These are phyloP conservation scores for Bryoglossum gracile DNA, from an alignment of 495 filamentous ascomycete genomes.

Conservation along the genomic window DNA sequence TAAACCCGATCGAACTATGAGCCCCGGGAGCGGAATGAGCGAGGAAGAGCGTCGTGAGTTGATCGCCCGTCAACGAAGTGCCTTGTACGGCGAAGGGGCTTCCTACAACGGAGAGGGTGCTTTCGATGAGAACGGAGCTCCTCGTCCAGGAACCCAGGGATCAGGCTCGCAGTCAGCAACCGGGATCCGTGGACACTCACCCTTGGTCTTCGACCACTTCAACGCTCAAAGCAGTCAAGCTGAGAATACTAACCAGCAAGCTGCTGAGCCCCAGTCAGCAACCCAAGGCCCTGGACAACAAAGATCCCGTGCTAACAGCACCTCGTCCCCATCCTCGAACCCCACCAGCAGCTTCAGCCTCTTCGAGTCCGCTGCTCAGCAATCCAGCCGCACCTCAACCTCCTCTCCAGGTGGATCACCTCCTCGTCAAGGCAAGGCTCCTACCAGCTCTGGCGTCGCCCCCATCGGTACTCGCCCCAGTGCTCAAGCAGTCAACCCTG, in stretches of 20 bases:
- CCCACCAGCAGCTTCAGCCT: conserved; percentile 55
- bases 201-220: conserved; percentile 33
- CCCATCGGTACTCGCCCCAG: conserved; percentile 89
- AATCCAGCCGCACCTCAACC: conserved; percentile 76
- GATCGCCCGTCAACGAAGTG: conserved; percentile 89
- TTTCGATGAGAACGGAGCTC: conserved; percentile 55
- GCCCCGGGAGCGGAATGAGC: conserved; percentile 74
- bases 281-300: conserved; percentile 41
- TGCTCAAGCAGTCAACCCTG: conserved; percentile 46
- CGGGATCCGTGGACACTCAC: conserved; percentile 51
- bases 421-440: conserved; percentile 55
- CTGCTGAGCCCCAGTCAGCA: conserved; percentile 25
- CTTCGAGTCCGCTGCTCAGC: conserved; percentile 62
- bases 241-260: conserved; percentile 27
- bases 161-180: conserved; percentile 46
- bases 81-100: conserved; percentile 74
- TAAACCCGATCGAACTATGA: conserved; percentile 87
- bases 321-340: conserved; percentile 71
- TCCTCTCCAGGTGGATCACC: conserved; percentile 89
- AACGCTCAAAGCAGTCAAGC: conserved; percentile 29
- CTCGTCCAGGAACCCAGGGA: conserved; percentile 49
- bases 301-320: conserved; percentile 78
- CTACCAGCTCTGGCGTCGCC: conserved; percentile 61
- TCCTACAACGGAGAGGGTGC: conserved; percentile 50
- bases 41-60: conserved; percentile 95